Base-by-base conservation (phyloP, 139 green algal species). In the Cymbomonas tetramitiformis region DNA sequence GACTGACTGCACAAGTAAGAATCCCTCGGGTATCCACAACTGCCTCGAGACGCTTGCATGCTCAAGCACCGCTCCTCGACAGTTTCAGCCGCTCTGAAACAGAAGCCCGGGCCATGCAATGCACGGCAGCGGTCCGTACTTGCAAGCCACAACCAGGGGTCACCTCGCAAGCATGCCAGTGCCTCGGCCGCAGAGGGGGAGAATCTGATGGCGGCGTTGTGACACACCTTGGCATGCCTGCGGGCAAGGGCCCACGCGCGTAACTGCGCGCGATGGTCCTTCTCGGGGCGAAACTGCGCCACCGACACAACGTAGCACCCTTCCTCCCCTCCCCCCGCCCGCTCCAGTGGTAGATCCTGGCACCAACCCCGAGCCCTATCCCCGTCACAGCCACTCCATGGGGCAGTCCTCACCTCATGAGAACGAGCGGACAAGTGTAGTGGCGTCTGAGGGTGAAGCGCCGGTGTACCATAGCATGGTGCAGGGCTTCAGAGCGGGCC, bases 221-320 rank as follows among this genome's bases (percentile, higher is more conserved):
- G 21, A n/a, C 29, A 32, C 34, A 23, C 26, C 25, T 60, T 2
- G 18, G 15, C 48, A 30, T 23, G 26, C 2, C 15, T 49, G 4
- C 49, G 48, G 28, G 46, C 8, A 23, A 12, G n/a, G 24, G 23
- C 26, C 52, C 52, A 60, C 36, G 34, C 36, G 1, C n/a, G 32
- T 10, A 60, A 9, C 21, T 50, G 52, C 2, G 38, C 5, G 26
- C 21, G 8, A 38, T 60, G 52, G 26, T 93, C 79, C 77, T 97
- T 97, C 68, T 96, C 90, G 1, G 86, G 86, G 15, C 86, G 62
- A 68, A 97, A 97, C 77, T 96, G 90, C 0, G 77, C 82, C 15
- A 97, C 72, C 1, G 75, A 90, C 2, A 95, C 28, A 2, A 97
- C 58, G 71, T 76, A 90, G 12, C 83, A 60, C 15, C 69, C 18